Conservation (phyloP, 2,329 filamentous ascomycete species). For the Tolypocladium album region DNA sequence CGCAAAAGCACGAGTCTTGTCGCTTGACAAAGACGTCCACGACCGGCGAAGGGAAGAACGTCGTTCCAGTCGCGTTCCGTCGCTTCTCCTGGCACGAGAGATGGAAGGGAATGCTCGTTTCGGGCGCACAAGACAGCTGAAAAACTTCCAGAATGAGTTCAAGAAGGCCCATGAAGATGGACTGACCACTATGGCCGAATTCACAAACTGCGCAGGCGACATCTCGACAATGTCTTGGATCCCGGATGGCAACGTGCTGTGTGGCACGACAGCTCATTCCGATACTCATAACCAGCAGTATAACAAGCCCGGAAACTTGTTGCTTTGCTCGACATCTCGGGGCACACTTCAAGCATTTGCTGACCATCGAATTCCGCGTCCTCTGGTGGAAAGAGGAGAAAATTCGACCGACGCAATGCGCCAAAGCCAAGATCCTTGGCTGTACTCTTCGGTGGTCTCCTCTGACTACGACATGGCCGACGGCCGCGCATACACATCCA, state of each 20-base stretch:
- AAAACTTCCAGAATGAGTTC: conserved; percentile 35
- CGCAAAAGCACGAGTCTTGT: conserved; percentile 12
- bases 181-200: conserved; percentile 39
- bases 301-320: conserved; percentile 52
- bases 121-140: conserved; percentile 26
- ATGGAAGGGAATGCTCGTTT: conserved; percentile 33
- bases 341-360: conserved; percentile 39
- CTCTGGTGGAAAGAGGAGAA: conserved; percentile 39
- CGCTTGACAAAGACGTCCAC: conserved; percentile 9
- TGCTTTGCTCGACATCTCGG: conserved; percentile 37
- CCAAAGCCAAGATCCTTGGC: conserved; percentile 49
- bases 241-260: conserved; percentile 42
- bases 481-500: conserved; percentile 44
- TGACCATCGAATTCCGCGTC: conserved; percentile 46
- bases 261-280: conserved; percentile 51
- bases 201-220: conserved; percentile 52
- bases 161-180: conserved; percentile 37
- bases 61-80: conserved; percentile 19
- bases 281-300: conserved; percentile 55
- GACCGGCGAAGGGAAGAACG: conserved; percentile 4
- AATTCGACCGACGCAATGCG: conserved; percentile 47
- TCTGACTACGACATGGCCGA: conserved; percentile 41
- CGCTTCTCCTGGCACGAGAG: conserved; percentile 38
- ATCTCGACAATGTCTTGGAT: conserved; percentile 49
- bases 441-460: conserved; percentile 53